Percentiles rank a stretch among this genome's conserved stretches.
Evolutionary conservation across 2,329 filamentous ascomycete genomes (phyloP).

Genomic region (Alternaria brassicicola): DNA sequence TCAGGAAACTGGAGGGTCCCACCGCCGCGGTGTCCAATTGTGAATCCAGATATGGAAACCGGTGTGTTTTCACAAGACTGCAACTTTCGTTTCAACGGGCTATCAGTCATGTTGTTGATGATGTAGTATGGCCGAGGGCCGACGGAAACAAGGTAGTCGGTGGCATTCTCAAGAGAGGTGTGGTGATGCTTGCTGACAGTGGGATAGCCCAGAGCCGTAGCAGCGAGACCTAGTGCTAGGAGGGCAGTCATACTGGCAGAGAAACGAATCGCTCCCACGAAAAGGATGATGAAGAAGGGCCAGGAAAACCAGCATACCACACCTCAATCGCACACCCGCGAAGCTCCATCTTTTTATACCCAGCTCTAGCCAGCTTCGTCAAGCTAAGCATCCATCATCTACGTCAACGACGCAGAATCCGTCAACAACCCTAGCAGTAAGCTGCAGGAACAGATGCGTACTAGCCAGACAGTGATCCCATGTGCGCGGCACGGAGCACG

Average conservation of each 20-base stretch:
- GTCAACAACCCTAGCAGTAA: neutral
- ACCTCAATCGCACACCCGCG: neutral
- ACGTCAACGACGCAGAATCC: neutral
- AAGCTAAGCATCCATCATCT: neutral
- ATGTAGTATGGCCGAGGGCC: constrained; percentile 70
- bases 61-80: constrained; percentile 63
- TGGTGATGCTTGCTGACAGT: constrained; percentile 18
- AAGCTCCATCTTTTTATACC: constrained; percentile 1
- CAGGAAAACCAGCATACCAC: neutral
- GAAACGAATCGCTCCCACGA: neutral
- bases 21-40: constrained; percentile 65
- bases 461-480: constrained; percentile 4
- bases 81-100: constrained; percentile 65
- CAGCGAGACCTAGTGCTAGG: constrained; percentile 14
- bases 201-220: constrained; percentile 16
- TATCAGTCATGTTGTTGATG: constrained; percentile 66
- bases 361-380: neutral
- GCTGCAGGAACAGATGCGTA: constrained; percentile 6
- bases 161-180: neutral
- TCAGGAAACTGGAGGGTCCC: constrained; percentile 67
- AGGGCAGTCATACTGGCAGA: neutral
- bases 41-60: constrained; percentile 61
- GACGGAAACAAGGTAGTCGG: constrained; percentile 56
- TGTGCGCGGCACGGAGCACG: neutral
- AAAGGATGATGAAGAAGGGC: neutral